Percentiles rank a stretch among this genome's conserved stretches.
Conservation (phyloP, 305 asterid species). For the Striga hermonthica region DNA sequence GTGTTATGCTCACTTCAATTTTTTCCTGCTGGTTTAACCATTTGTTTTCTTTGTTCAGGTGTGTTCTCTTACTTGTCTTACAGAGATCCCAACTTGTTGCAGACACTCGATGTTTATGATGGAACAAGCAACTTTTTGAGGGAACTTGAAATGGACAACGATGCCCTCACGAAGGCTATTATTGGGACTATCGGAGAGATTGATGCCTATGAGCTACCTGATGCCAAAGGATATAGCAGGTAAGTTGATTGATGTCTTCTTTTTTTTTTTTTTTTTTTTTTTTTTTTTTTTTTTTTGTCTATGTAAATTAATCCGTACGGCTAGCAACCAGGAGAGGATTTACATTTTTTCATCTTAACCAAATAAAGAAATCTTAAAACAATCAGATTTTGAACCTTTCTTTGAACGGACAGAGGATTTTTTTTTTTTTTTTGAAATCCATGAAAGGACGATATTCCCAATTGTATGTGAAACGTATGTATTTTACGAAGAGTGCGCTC, state of each 20-base stretch:
- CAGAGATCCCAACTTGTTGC: slow-evolving; percentile 93
- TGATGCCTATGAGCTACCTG: slow-evolving; percentile 92
- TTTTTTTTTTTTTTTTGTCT: background rate
- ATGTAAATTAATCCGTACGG: too few species aligned
- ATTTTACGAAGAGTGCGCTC: too few species aligned
- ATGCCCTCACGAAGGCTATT: slow-evolving; percentile 92
- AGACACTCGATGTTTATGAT: slow-evolving; percentile 88
- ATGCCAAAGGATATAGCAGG: slow-evolving; percentile 98
- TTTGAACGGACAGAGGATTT: too few species aligned
- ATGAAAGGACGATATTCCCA: too few species aligned
- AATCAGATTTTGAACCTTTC: too few species aligned
- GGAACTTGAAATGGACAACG: slow-evolving; percentile 83
- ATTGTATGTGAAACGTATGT: too few species aligned
- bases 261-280: background rate
- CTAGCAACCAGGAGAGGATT: too few species aligned
- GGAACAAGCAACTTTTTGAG: slow-evolving; percentile 79
- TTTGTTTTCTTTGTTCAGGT: slow-evolving; percentile 49
- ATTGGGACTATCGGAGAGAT: slow-evolving; percentile 97
- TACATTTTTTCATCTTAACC: too few species aligned
- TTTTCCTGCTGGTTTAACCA: slow-evolving; percentile 23
- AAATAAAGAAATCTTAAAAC: too few species aligned
- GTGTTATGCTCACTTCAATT: slow-evolving; percentile 18
- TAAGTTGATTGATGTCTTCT: slow-evolving; percentile 32
- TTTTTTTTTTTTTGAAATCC: too few species aligned
- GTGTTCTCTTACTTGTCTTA: slow-evolving; percentile 89